phyloP scores from a whole-genome alignment of 495 filamentous ascomycete species.

The Glonium stellatum region DNA sequence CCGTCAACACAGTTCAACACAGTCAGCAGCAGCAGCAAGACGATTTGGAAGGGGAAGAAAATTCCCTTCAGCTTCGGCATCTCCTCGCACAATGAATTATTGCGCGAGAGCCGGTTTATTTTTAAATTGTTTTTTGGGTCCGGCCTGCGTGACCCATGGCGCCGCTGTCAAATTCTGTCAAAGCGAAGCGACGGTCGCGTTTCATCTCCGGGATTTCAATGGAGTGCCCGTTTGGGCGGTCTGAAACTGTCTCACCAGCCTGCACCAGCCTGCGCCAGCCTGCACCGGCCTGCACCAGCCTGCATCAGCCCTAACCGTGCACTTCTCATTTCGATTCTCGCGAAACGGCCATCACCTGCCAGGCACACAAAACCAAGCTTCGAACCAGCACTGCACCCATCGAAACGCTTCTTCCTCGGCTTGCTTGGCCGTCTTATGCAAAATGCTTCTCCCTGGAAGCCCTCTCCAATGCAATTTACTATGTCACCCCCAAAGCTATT shows the following conservation, averaged over 20 bases:
- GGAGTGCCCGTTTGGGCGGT: not conserved
- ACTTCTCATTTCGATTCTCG: constrained; percentile 6
- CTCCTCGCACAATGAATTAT: too few relatives aligned
- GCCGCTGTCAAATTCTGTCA: not conserved
- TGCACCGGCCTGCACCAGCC: not conserved
- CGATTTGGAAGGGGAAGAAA: too few relatives aligned
- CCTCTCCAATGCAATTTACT: too few relatives aligned
- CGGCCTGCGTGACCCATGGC: not conserved
- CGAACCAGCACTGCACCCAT: not conserved
- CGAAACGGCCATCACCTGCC: not conserved
- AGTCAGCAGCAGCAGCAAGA: too few relatives aligned
- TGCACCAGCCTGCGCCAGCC: not conserved
- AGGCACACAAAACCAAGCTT: not conserved
- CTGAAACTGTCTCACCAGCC: not conserved
- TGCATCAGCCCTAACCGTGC: constrained; percentile 3
- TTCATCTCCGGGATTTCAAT: constrained; percentile 1
- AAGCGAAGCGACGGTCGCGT: constrained; percentile 2
- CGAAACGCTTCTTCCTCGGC: not conserved
- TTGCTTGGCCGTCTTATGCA: not conserved
- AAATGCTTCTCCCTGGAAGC: not conserved
- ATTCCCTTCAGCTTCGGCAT: too few relatives aligned
- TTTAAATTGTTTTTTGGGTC: too few relatives aligned
- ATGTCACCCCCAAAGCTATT: too few relatives aligned
- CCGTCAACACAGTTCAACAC: too few relatives aligned
- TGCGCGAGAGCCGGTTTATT: too few relatives aligned